Base-by-base conservation (phyloP, 2,329 filamentous ascomycete genomes). In the Rutstroemia sp. region DNA sequence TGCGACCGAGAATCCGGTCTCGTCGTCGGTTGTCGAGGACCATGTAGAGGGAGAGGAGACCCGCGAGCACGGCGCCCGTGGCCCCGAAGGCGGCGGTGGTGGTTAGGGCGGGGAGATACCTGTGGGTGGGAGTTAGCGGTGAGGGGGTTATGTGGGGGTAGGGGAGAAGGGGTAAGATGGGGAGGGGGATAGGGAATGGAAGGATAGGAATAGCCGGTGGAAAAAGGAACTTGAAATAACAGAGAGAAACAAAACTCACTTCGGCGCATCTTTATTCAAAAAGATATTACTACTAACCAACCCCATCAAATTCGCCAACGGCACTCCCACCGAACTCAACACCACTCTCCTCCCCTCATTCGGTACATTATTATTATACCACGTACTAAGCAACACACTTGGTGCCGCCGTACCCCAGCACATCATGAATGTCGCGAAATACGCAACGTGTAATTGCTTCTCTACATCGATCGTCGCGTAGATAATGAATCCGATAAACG, bases 401-500 rank as follows among this genome's bases (percentile, higher is more conserved):
- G 61, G 68, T 17, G 60, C 68, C 10, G 60, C 66, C 10, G 59
- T 68, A 8, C 67, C 67, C 65, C 65, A 86, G 7, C 81, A 83
- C 81, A 86, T 85, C 80, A 87, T 83, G 68, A 86, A 87, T 57
- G 76, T 80, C 1, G 83, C 82, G 59, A 82, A 87, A 63, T 87
- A 87, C 0, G 81, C 83, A 12, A 84, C 71, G 5, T 75, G 72
- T 17, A 81, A 69, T 12, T 80, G 68, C 5, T 70, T 57, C 10
- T 76, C 63, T 16, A 85, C 78, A 61, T 77, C 73, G 53, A 92
- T 86, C 19, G 83, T 77, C 0, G 86, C 86, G 63, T 87, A 92
- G 66, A 92, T 88, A 69, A 91, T 81, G 73, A 92, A 89, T 4
- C 89, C 89, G 48, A 80, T 78, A 65, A 91, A 88, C 0, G 87